Percentiles rank a stretch among this genome's conserved stretches.
Evolutionary conservation across 345 rosid species (phyloP).

Genomic region (Murraya paniculata): DNA sequence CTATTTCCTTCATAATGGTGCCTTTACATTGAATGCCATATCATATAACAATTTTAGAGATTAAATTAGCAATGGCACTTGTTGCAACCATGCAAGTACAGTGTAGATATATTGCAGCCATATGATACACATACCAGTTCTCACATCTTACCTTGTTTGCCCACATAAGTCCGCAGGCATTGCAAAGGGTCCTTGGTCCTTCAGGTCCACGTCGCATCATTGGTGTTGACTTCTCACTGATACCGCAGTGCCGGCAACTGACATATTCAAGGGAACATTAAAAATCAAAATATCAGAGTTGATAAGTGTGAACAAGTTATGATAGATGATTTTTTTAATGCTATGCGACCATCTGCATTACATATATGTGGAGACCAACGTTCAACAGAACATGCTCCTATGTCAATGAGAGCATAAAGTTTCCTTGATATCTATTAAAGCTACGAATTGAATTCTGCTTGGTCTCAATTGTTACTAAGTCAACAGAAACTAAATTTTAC

Average conservation of each 20-base stretch:
- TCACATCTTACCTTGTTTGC: slow-evolving; percentile 53
- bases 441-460: not conserved
- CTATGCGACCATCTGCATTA: not conserved
- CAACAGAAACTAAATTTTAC: not conserved
- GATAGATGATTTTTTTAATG: slow-evolving; percentile 5
- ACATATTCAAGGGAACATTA: slow-evolving; percentile 16
- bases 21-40: not conserved
- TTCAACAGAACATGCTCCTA: not conserved
- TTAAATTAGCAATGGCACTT: not conserved
- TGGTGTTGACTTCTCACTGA: slow-evolving; percentile 55
- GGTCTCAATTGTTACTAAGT: not conserved
- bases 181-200: slow-evolving; percentile 75
- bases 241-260: slow-evolving; percentile 68
- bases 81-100: not conserved
- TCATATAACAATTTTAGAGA: not conserved
- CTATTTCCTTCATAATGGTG: not conserved
- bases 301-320: not conserved
- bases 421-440: not conserved
- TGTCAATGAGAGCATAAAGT: not conserved
- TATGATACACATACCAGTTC: not conserved
- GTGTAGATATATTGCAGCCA: not conserved
- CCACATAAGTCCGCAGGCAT: slow-evolving; percentile 80
- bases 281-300: slow-evolving; percentile 7
- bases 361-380: not conserved
- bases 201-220: slow-evolving; percentile 78